These are phyloP conservation scores for Trypanosoma mega DNA, from an alignment of 208 protist species.

Conservation along the genomic window DNA sequence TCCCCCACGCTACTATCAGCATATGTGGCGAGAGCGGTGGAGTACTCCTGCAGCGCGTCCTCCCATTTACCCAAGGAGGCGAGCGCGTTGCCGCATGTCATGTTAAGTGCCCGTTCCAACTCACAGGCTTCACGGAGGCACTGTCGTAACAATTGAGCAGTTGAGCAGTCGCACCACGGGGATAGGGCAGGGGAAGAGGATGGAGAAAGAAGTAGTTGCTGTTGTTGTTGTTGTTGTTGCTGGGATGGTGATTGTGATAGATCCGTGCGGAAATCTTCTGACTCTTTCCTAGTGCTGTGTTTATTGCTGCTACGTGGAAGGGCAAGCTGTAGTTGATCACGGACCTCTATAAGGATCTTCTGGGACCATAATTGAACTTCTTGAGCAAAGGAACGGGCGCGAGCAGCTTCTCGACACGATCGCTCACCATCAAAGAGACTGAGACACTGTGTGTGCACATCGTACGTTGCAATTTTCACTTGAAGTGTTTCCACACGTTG, in stretches of 20 bases:
- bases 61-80: slow-evolving; percentile 61
- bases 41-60: slow-evolving; percentile 79
- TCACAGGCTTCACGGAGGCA: slow-evolving; percentile 5
- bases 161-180: no score
- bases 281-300: no score
- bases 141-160: background rate
- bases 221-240: no score
- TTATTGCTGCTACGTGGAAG: no score
- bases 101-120: slow-evolving; percentile 46
- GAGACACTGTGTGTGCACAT: slow-evolving; percentile 79
- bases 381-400: slow-evolving; percentile 11
- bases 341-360: background rate
- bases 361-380: slow-evolving; percentile 16
- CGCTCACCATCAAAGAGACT: slow-evolving; percentile 75
- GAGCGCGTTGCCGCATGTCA: slow-evolving; percentile 69
- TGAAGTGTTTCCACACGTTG: slow-evolving; percentile 64
- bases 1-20: slow-evolving; percentile 46
- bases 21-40: slow-evolving; percentile 63
- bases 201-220: no score
- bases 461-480: slow-evolving; percentile 71
- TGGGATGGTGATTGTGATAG: no score
- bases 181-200: no score
- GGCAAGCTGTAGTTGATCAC: no score
- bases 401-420: slow-evolving; percentile 46
- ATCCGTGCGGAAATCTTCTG: no score